phyloP scores from a whole-genome alignment of 108 stramenopile genomes.

The Schizochytrium sp. region DNA sequence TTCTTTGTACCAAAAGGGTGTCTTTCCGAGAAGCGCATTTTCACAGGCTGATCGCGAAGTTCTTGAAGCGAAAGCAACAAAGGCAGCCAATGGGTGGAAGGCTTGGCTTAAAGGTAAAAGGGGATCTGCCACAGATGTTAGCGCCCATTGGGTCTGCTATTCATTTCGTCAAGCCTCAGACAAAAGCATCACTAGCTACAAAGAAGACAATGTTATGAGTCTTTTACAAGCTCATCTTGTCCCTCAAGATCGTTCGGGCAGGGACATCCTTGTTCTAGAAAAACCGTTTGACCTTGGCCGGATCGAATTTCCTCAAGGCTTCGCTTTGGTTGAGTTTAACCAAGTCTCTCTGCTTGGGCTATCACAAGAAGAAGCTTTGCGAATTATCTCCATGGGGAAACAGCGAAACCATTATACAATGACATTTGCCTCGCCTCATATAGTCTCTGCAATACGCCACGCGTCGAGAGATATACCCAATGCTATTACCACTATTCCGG shows the following conservation, averaged over 20 bases:
- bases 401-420: neutral
- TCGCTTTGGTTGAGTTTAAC: neutral
- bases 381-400: neutral
- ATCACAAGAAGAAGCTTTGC: neutral
- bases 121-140: neutral
- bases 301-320: neutral
- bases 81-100: slow-evolving; percentile 16
- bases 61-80: neutral
- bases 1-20: too few species aligned
- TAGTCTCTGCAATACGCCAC: neutral
- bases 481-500: too few species aligned
- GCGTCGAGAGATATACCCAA: neutral
- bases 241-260: neutral
- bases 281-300: neutral
- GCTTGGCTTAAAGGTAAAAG: slow-evolving; percentile 26
- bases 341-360: neutral
- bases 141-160: neutral
- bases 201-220: neutral
- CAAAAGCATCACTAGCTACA: neutral
- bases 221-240: neutral
- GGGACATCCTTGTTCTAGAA: neutral
- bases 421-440: neutral
- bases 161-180: neutral
- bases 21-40: too few species aligned
- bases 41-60: neutral